phyloP scores from a whole-genome alignment of 2,329 filamentous ascomycete species.

The Fusarium circinatum region DNA sequence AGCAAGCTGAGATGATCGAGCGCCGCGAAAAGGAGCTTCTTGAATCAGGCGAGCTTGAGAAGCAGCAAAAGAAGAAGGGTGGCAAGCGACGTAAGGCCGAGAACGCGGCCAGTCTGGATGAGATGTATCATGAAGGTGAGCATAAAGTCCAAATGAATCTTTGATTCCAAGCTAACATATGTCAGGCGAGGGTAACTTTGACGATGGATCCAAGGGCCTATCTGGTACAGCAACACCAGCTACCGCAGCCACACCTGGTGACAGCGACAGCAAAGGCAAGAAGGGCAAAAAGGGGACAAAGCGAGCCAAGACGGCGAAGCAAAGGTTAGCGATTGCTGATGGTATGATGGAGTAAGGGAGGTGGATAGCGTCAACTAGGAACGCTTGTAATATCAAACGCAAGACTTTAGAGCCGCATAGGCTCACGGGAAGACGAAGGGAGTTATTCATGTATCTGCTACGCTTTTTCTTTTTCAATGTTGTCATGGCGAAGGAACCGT shows the following conservation, averaged over 20 bases:
- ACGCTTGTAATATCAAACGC: constrained; percentile 40
- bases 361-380: constrained; percentile 1
- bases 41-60: constrained; percentile 75
- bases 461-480: constrained; percentile 8
- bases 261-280: constrained; percentile 62
- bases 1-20: constrained; percentile 94
- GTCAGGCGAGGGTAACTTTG: constrained; percentile 94
- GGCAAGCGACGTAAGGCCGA: constrained; percentile 66
- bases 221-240: constrained; percentile 76
- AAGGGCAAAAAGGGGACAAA: constrained; percentile 66
- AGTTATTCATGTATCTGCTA: constrained; percentile 31
- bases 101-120: constrained; percentile 78
- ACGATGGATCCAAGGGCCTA: constrained; percentile 76
- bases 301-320: constrained; percentile 74
- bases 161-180: constrained; percentile 39
- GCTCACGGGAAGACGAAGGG: constrained; percentile 29
- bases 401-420: constrained; percentile 20
- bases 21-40: constrained; percentile 88
- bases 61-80: constrained; percentile 71
- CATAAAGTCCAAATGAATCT: constrained; percentile 16
- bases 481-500: constrained; percentile 16
- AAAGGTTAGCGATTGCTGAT: constrained; percentile 74
- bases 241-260: constrained; percentile 84
- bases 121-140: constrained; percentile 99
- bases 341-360: constrained; percentile 55